Evolutionary conservation across 257 asterid species (phyloP).

Genomic region (Gynochthodes officinalis): DNA sequence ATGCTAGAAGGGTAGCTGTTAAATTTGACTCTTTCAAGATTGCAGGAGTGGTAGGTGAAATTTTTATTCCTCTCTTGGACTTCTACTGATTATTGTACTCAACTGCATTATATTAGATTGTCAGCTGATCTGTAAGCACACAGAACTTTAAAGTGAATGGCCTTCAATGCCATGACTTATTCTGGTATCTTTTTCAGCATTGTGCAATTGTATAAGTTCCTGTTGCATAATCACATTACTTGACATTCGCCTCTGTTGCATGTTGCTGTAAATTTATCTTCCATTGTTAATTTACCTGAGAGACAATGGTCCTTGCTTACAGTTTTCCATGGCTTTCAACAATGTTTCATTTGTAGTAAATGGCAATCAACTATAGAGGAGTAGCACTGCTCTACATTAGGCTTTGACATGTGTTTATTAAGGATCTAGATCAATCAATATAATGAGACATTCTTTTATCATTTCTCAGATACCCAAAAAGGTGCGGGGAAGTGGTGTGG

Average conservation of each 20-base stretch:
- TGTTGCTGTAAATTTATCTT: too few relatives aligned
- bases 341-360: background rate
- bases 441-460: background rate
- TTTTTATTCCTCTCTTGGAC: background rate
- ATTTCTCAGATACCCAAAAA: slow-evolving; percentile 48
- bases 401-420: too few relatives aligned
- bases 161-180: too few relatives aligned
- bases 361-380: background rate
- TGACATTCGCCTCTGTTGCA: too few relatives aligned
- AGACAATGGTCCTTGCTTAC: too few relatives aligned
- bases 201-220: too few relatives aligned
- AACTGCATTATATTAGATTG: too few relatives aligned
- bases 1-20: slow-evolving; percentile 56
- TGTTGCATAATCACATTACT: too few relatives aligned
- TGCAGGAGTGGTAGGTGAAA: slow-evolving; percentile 57
- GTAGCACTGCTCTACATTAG: slow-evolving; percentile 4
- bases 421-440: background rate
- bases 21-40: slow-evolving; percentile 60
- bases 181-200: too few relatives aligned
- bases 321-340: background rate
- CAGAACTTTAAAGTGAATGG: too few relatives aligned
- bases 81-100: too few relatives aligned
- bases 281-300: background rate
- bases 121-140: too few relatives aligned
- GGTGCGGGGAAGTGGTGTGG: slow-evolving; percentile 68